Evolutionary conservation across 2,329 filamentous ascomycete genomes (phyloP).

Genomic region (Fusarium fracticaudum): DNA sequence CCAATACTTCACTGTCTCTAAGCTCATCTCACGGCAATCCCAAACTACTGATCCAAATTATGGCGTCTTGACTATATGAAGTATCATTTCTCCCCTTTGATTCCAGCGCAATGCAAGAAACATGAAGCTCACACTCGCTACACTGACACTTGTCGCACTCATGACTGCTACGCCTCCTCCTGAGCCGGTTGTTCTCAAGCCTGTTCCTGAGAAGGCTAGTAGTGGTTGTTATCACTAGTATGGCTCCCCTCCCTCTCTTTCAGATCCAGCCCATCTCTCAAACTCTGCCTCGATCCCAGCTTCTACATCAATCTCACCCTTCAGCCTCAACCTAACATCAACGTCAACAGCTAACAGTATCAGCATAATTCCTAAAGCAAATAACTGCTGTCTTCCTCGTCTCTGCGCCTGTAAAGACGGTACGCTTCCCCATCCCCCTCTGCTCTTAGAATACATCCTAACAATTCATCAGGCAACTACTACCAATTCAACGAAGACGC

Average conservation of each 20-base stretch:
- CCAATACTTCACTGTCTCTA: neutral
- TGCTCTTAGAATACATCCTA: neutral
- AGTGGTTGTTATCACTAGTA: slow-evolving; percentile 22
- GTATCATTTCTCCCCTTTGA: neutral
- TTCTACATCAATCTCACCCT: no score
- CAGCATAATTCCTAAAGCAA: slow-evolving; percentile 5
- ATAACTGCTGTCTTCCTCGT: slow-evolving; percentile 25
- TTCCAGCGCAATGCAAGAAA: neutral
- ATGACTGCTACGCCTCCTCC: neutral
- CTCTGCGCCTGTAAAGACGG: slow-evolving; percentile 30
- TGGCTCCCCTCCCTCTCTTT: neutral
- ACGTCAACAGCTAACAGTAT: fast-evolving
- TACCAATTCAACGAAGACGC: slow-evolving; percentile 30
- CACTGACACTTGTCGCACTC: neutral
- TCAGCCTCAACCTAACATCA: no score
- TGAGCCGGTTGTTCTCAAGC: neutral
- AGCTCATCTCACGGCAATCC: neutral
- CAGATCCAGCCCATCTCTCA: no score
- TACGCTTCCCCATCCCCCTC: neutral
- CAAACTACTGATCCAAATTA: no score
- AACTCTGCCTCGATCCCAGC: no score
- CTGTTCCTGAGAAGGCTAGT: neutral
- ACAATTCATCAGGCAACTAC: neutral
- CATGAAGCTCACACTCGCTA: slow-evolving; percentile 20
- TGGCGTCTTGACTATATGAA: neutral